A percentile compares a stretch with the other conserved stretches of the same genome.
Evolutionary conservation across 75 land plant genomes (phyloP).

Genomic region (Picea sitchensis): DNA sequence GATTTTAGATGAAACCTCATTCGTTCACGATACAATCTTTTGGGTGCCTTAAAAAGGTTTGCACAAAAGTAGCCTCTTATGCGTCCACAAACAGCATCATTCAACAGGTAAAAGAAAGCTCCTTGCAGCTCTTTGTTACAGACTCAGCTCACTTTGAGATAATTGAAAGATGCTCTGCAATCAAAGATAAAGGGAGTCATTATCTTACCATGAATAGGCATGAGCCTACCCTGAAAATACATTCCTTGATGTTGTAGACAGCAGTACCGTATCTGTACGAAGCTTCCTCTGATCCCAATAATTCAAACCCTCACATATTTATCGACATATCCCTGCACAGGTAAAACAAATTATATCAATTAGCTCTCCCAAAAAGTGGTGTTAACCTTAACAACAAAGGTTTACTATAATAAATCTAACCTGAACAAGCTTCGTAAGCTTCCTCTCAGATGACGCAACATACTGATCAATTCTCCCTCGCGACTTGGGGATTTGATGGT

Average conservation of each 20-base stretch:
- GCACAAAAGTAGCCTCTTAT: slow-evolving; percentile 1
- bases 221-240: neutral
- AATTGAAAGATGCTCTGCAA: neutral
- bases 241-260: neutral
- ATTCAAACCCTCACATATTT: slow-evolving; percentile 30
- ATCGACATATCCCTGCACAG: slow-evolving; percentile 52
- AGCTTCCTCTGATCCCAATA: neutral
- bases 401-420: slow-evolving; percentile 21
- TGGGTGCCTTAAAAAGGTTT: neutral
- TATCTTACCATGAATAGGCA: neutral
- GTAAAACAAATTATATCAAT: neutral
- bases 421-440: slow-evolving; percentile 82
- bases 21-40: neutral
- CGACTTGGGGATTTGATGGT: slow-evolving; percentile 56
- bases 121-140: neutral
- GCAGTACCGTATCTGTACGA: neutral
- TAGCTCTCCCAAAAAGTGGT: neutral
- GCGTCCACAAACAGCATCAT: neutral
- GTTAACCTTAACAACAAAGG: neutral
- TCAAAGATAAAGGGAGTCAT: neutral
- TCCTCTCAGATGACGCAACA: slow-evolving; percentile 57
- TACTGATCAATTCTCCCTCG: slow-evolving; percentile 55
- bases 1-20: neutral
- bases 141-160: neutral
- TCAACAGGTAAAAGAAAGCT: neutral